A percentile compares a stretch with the other conserved stretches of the same genome.
Conservation (phyloP, 257 asterid species). For the Galeopsis tetrahit region DNA sequence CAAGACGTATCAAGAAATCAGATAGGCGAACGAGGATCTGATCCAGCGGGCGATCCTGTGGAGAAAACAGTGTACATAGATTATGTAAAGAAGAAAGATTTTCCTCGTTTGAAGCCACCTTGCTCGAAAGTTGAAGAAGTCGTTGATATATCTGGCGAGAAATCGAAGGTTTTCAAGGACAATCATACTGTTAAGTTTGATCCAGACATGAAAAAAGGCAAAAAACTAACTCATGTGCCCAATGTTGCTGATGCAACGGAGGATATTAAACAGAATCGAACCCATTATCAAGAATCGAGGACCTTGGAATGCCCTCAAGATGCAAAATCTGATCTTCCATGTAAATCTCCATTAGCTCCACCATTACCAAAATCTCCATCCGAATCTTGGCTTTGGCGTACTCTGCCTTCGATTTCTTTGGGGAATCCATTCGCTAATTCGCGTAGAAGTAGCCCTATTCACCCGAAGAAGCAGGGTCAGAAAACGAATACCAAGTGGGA, state of each 20-base stretch:
- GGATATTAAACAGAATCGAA: slow-evolving; percentile 28
- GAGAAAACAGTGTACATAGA: slow-evolving; percentile 57
- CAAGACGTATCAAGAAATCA: slow-evolving; percentile 60
- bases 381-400: slow-evolving; percentile 95
- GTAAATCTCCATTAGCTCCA: slow-evolving; percentile 69
- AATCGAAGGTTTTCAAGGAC: slow-evolving; percentile 28
- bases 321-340: slow-evolving; percentile 36
- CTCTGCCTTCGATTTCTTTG: slow-evolving; percentile 65
- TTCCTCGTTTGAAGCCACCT: slow-evolving; percentile 29
- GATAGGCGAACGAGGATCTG: slow-evolving; percentile 43
- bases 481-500: slow-evolving; percentile 75
- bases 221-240: slow-evolving; percentile 31
- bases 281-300: slow-evolving; percentile 33
- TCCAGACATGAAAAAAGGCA: slow-evolving; percentile 30
- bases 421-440: slow-evolving; percentile 65
- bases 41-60: slow-evolving; percentile 35
- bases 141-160: slow-evolving; percentile 30
- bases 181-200: slow-evolving; percentile 12
- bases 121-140: slow-evolving; percentile 34
- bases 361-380: slow-evolving; percentile 99
- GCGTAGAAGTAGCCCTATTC: slow-evolving; percentile 44
- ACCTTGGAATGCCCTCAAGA: slow-evolving; percentile 13
- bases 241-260: slow-evolving; percentile 31
- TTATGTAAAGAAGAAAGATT: slow-evolving; percentile 38
- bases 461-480: slow-evolving; percentile 51